A percentile compares a stretch with the other conserved stretches of the same genome.
These are phyloP conservation scores for Trichosporon sp. DNA, from an alignment of 1,284 basidiomycete species.

Conservation along the genomic window DNA sequence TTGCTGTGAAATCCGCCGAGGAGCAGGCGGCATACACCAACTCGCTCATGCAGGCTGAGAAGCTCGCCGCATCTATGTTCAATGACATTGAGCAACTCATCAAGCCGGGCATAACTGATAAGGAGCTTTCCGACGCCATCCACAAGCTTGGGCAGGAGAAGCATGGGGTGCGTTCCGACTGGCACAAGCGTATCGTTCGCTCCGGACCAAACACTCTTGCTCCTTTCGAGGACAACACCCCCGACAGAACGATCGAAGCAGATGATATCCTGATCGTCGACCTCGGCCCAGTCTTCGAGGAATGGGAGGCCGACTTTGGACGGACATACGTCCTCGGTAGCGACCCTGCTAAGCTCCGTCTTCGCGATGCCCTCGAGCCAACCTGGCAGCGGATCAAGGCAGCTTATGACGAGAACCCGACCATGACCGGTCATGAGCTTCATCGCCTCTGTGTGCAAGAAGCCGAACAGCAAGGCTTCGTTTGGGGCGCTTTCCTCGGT, in stretches of 20 bases:
- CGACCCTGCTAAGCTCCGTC: constrained; percentile 13
- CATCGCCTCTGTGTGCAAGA: constrained; percentile 7
- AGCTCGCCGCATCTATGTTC: constrained; percentile 17
- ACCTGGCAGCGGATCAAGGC: constrained; percentile 16
- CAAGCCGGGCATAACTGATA: constrained; percentile 16
- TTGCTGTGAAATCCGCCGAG: background rate
- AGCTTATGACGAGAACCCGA: constrained; percentile 11
- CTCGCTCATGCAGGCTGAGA: constrained; percentile 12
- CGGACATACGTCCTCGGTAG: constrained; percentile 21
- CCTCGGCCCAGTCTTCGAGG: constrained; percentile 22
- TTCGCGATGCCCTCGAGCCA: constrained; percentile 19
- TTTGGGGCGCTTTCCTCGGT: constrained; percentile 16
- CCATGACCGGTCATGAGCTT: constrained; percentile 20
- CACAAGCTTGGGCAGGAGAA: constrained; percentile 14
- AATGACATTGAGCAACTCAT: constrained; percentile 16
- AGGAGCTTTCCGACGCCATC: constrained; percentile 18
- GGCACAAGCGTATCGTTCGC: constrained; percentile 23
- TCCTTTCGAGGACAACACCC: constrained; percentile 23
- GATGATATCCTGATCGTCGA: constrained; percentile 23
- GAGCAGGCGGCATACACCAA: constrained; percentile 16
- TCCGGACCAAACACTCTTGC: constrained; percentile 18
- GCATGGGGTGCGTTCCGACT: constrained; percentile 18
- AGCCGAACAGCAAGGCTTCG: constrained; percentile 7
- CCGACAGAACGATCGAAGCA: constrained; percentile 14
- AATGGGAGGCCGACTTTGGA: constrained; percentile 22